A percentile compares a stretch with the other conserved stretches of the same genome.
Conservation (phyloP, 2,329 filamentous ascomycete genomes). For the Fusarium agapanthi region DNA sequence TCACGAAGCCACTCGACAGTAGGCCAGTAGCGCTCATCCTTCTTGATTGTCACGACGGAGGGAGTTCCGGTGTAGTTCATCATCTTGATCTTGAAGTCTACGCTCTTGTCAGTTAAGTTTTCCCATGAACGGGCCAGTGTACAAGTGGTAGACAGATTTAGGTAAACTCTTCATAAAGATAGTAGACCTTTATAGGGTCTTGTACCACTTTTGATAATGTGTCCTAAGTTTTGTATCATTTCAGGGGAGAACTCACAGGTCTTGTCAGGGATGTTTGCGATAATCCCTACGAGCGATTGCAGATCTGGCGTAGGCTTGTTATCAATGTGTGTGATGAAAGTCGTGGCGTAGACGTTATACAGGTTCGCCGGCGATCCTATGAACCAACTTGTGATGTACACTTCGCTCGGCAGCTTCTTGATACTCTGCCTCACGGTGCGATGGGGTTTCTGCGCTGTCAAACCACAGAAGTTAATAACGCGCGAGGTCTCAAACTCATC, state of each 20-base stretch:
- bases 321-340: conserved; percentile 97
- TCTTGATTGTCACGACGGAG: conserved; percentile 99
- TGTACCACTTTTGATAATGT: fast-evolving
- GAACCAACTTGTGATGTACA: conserved; percentile 90
- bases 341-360: conserved; percentile 92
- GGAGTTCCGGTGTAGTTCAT: conserved; percentile 98
- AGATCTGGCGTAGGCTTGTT: conserved; percentile 85
- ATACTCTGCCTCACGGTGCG: conserved; percentile 98
- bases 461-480: conserved; percentile 93
- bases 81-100: conserved; percentile 95
- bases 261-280: conserved; percentile 90
- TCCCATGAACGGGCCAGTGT: too few species aligned
- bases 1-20: conserved; percentile 76
- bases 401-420: conserved; percentile 93
- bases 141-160: too few species aligned
- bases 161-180: too few species aligned
- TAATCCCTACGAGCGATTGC: conserved; percentile 80
- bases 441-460: conserved; percentile 90
- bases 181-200: too few species aligned
- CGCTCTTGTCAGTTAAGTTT: not conserved
- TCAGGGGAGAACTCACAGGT: conserved; percentile 68
- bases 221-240: not conserved
- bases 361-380: conserved; percentile 85
- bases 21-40: conserved; percentile 95
- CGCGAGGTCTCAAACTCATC: conserved; percentile 92